Conservation (phyloP, 345 rosid genomes). For the Citrus glauca region DNA sequence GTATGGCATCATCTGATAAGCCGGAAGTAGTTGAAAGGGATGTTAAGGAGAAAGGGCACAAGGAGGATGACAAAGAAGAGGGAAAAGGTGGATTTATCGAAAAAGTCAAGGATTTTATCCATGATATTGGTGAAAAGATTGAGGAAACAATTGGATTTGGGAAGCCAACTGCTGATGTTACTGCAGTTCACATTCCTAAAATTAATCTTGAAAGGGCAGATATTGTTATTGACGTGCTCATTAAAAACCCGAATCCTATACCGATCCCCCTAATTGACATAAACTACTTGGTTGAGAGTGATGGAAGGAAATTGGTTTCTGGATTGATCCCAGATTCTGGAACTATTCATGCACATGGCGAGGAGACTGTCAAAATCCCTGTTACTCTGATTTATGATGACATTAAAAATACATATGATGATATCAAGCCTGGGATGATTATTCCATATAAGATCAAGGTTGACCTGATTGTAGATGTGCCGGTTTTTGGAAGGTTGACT, state of each 20-base stretch:
- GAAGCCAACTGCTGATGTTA: slow-evolving; percentile 92
- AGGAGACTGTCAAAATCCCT: slow-evolving; percentile 92
- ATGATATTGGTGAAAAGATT: slow-evolving; percentile 88
- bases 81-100: slow-evolving; percentile 79
- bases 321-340: slow-evolving; percentile 97
- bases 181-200: slow-evolving; percentile 67
- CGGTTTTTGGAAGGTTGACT: slow-evolving; percentile 81
- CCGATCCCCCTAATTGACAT: slow-evolving; percentile 90
- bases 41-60: slow-evolving; percentile 35
- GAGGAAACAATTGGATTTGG: slow-evolving; percentile 90
- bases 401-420: slow-evolving; percentile 69
- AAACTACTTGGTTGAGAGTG: slow-evolving; percentile 80
- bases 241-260: slow-evolving; percentile 89
- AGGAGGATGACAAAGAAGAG: slow-evolving; percentile 53
- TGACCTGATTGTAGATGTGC: slow-evolving; percentile 85
- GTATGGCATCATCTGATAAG: slow-evolving; percentile 74
- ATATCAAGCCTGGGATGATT: slow-evolving; percentile 85
- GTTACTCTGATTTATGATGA: slow-evolving; percentile 76
- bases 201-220: slow-evolving; percentile 88
- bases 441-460: slow-evolving; percentile 86
- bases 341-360: slow-evolving; percentile 82
- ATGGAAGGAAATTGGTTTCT: slow-evolving; percentile 81
- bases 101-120: slow-evolving; percentile 90
- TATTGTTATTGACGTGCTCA: slow-evolving; percentile 74
- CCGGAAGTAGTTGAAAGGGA: slow-evolving; percentile 54